Conservation (phyloP, 2,329 filamentous ascomycete species). For the Simplicillium aogashimaense region DNA sequence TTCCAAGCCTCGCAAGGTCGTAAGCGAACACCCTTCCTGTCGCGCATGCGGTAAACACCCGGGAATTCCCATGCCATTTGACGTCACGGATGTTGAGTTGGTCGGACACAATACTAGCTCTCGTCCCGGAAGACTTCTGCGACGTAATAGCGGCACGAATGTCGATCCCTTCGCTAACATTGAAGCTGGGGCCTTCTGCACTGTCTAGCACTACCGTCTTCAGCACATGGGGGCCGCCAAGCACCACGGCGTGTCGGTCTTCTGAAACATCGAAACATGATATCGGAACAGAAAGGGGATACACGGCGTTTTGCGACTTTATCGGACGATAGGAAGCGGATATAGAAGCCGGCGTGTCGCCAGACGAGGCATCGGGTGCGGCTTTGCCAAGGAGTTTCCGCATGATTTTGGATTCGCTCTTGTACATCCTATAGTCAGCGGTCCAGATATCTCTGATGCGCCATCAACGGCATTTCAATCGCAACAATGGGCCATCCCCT, state of each 20-base stretch:
- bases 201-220: constrained; percentile 50
- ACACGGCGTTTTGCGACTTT: constrained; percentile 45
- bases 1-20: constrained; percentile 41
- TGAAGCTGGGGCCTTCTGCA: constrained; percentile 15
- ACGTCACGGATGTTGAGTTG: constrained; percentile 56
- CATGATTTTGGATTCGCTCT: constrained; percentile 46
- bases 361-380: constrained; percentile 33
- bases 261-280: constrained; percentile 47
- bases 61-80: constrained; percentile 44
- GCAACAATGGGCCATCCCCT: constrained; percentile 2
- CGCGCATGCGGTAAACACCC: constrained; percentile 52
- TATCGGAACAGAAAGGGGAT: constrained; percentile 42
- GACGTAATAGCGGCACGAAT: constrained; percentile 45
- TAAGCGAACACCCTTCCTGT: constrained; percentile 58
- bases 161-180: constrained; percentile 44
- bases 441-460: constrained; percentile 17
- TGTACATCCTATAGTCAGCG: constrained; percentile 32
- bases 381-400: constrained; percentile 50
- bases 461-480: constrained; percentile 17
- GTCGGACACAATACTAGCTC: constrained; percentile 33
- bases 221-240: constrained; percentile 50
- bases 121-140: constrained; percentile 31
- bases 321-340: constrained; percentile 36
- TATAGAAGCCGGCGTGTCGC: constrained; percentile 29
- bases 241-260: constrained; percentile 43